Conservation (phyloP, 2,329 filamentous ascomycete genomes). For the Curvularia sp. region DNA sequence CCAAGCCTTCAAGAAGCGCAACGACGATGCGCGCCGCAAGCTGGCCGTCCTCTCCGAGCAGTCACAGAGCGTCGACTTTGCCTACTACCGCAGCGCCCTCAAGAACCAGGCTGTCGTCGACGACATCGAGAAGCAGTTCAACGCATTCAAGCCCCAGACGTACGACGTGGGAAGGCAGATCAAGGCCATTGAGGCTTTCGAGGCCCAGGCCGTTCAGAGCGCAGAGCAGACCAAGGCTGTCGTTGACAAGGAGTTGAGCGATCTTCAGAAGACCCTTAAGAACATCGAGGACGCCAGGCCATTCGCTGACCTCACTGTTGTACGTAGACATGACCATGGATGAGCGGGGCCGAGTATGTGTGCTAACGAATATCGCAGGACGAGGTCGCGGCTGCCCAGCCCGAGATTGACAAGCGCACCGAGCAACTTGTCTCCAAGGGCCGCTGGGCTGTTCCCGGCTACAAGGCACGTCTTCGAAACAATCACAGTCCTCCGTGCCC, state of each 20-base stretch:
- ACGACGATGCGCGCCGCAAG: constrained; percentile 97
- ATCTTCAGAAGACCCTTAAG: constrained; percentile 90
- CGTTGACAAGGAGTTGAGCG: constrained; percentile 93
- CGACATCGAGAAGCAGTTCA: constrained; percentile 97
- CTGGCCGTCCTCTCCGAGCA: constrained; percentile 83
- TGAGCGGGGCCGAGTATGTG: constrained; percentile 9
- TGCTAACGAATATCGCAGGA: constrained; percentile 66
- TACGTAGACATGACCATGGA: constrained; percentile 63
- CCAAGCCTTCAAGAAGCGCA: constrained; percentile 98
- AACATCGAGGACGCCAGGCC: constrained; percentile 97
- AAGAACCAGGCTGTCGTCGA: constrained; percentile 97
- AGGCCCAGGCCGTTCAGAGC: constrained; percentile 95
- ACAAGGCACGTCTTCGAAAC: constrained; percentile 76
- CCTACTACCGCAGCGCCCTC: constrained; percentile 86
- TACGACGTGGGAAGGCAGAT: constrained; percentile 95
- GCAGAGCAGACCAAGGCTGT: constrained; percentile 95
- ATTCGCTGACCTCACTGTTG: constrained; percentile 96
- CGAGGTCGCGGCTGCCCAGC: constrained; percentile 90
- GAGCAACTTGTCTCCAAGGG: constrained; percentile 94
- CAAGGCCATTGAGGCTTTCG: constrained; percentile 97
- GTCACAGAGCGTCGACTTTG: constrained; percentile 88
- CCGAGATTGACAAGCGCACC: constrained; percentile 98
- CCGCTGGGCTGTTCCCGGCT: constrained; percentile 96
- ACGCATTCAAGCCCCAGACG: constrained; percentile 85
- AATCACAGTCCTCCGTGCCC: neutral